Conservation (phyloP, 805 yeast genomes). For the Wickerhamomyces xylosicus region DNA sequence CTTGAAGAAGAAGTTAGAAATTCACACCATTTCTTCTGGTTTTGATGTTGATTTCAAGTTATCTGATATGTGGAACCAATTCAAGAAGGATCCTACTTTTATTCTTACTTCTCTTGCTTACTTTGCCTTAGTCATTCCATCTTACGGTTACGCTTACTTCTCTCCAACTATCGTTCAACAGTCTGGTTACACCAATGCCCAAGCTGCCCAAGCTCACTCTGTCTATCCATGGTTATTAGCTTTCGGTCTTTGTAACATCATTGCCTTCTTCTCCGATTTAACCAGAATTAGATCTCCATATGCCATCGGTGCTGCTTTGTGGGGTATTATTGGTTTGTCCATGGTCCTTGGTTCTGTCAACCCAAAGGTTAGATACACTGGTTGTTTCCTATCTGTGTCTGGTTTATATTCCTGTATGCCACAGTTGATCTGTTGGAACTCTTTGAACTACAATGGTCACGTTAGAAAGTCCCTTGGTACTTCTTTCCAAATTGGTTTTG, state of each 20-base stretch:
- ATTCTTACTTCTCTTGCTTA: conserved; percentile 25
- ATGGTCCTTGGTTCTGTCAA: conserved; percentile 25
- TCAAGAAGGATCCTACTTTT: conserved; percentile 47
- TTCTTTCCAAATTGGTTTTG: conserved; percentile 28
- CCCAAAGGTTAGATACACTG: conserved; percentile 30
- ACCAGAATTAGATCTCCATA: conserved; percentile 35
- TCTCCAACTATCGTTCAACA: conserved; percentile 29
- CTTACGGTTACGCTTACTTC: conserved; percentile 35
- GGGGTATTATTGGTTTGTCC: conserved; percentile 24
- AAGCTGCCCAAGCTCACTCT: conserved; percentile 68
- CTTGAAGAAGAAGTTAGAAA: conserved; percentile 25
- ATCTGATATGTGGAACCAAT: conserved; percentile 26
- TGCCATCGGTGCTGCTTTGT: conserved; percentile 22
- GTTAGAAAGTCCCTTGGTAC: conserved; percentile 29
- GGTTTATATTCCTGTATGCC: conserved; percentile 30
- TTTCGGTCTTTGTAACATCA: conserved; percentile 50
- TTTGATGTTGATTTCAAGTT: conserved; percentile 23
- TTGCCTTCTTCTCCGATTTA: conserved; percentile 55
- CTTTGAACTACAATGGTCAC: conserved; percentile 29
- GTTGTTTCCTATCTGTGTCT: conserved; percentile 26
- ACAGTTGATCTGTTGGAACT: conserved; percentile 25
- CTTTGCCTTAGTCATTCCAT: conserved; percentile 28
- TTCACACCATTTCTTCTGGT: conserved; percentile 27
- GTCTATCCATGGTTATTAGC: conserved; percentile 82
- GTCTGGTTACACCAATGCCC: conserved; percentile 42